Evolutionary conservation across 2,329 filamentous ascomycete genomes (phyloP), one percentile per base, ranked within the genome.

Genomic region (Plenodomus tracheiphilus): DNA sequence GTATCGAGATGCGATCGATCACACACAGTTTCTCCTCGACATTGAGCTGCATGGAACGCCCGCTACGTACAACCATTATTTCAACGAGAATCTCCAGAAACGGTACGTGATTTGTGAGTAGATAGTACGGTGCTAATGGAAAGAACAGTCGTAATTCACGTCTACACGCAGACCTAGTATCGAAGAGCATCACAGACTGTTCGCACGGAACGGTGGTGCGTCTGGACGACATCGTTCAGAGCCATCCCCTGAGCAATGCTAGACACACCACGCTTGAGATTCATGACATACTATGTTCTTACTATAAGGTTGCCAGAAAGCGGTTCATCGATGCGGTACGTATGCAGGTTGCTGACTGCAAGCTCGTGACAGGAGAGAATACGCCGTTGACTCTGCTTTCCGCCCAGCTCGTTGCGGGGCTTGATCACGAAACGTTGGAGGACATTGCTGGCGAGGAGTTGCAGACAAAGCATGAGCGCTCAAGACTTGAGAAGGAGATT

Each of bases 291-390:
- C 73, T 89, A 0, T 64, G 74, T 17, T 75, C 79, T 2, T 89
- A 85, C 66, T 88, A 89, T 71, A 77, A 81, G 20, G 79, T 87
- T 1, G 76, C 84, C 0, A 75, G 74, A 11, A 81, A 81, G 59
- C 79, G 84, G 0, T 87, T 89, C 48, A 77, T 86, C 1, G 86
- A 89, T 56, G 79, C 75, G 2, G 66, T 90, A 1, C 84, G 77
- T 59, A 78, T 79, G 51, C 85, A 88, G 53, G 82, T 78, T 0
- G 72, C 81, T 1, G 78, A 81, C 37, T 70, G 84, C 58, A 75
- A 76, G 49, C 73, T 89, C 0, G 67, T 87, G 0, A 70, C 69
- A 1, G 77, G 79, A 0, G 60, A 75, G 0, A 54, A 74, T 0
- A 80, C 49, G 21, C 55, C 51, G 11, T 45, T 61, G 8, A 44